These are phyloP conservation scores for Digitaria exilis DNA, from an alignment of 202 grass and related monocot species.

Conservation along the genomic window DNA sequence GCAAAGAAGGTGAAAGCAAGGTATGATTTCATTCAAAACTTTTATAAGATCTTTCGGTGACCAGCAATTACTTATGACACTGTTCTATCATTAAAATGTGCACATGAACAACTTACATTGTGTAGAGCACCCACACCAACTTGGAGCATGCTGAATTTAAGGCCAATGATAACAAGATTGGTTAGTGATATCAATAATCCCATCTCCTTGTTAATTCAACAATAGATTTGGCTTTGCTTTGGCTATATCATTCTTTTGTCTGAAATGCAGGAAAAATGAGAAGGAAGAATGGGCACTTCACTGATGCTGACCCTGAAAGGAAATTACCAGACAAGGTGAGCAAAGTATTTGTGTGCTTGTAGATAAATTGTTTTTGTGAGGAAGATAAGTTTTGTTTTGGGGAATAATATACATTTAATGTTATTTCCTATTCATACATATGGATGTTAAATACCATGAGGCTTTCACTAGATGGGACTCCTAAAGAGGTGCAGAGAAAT, in stretches of 20 bases:
- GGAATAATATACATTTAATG: neutral
- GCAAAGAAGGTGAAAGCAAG: too few species aligned
- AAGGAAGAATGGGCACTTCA: neutral
- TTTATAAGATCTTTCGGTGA: too few species aligned
- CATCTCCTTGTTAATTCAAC: constrained; percentile 4
- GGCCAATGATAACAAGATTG: constrained; percentile 29
- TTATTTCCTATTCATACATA: neutral
- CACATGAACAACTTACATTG: constrained; percentile 11
- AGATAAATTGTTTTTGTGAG: neutral
- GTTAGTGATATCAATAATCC: constrained; percentile 38
- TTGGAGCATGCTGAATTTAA: constrained; percentile 38
- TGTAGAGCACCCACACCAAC: constrained; percentile 42
- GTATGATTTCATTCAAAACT: too few species aligned
- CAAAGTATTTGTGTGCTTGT: neutral
- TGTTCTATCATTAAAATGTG: neutral
- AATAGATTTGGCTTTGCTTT: neutral
- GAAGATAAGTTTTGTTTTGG: neutral
- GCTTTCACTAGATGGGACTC: neutral
- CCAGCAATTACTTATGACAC: too few species aligned
- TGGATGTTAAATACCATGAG: neutral
- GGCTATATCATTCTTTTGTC: neutral
- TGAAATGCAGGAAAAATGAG: neutral
- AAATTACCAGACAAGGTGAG: neutral
- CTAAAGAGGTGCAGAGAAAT: neutral
- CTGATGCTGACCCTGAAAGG: neutral